Evolutionary conservation across 495 filamentous ascomycete genomes (phyloP).

Genomic region (Annulohypoxylon nitens): DNA sequence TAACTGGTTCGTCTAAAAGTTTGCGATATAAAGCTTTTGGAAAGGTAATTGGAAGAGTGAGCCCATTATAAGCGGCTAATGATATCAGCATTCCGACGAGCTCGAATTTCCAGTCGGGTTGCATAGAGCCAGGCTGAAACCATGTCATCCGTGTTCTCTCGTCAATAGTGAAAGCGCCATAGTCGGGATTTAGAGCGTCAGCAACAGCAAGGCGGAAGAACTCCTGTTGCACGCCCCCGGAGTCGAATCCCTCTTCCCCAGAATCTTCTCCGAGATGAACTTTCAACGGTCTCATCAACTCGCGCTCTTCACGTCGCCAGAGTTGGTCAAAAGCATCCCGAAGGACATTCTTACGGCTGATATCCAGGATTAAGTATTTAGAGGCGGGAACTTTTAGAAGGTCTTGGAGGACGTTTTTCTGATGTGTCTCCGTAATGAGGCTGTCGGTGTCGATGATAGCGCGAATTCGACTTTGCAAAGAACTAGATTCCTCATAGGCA

Average conservation of each 20-base stretch:
- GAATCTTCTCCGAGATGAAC: slow-evolving; percentile 83
- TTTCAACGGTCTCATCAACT: slow-evolving; percentile 87
- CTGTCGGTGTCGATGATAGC: slow-evolving; percentile 68
- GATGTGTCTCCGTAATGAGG: slow-evolving; percentile 58
- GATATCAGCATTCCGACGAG: slow-evolving; percentile 88
- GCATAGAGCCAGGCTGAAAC: slow-evolving; percentile 85
- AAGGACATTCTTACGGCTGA: slow-evolving; percentile 77
- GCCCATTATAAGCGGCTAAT: slow-evolving; percentile 93
- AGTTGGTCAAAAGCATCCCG: slow-evolving; percentile 87
- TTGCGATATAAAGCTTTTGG: slow-evolving; percentile 86
- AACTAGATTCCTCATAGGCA: slow-evolving; percentile 77
- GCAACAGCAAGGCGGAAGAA: slow-evolving; percentile 88
- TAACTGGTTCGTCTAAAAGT: slow-evolving; percentile 74
- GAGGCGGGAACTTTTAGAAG: slow-evolving; percentile 73
- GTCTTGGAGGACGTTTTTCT: slow-evolving; percentile 66
- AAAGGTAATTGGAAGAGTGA: slow-evolving; percentile 89
- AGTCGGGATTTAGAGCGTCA: slow-evolving; percentile 80
- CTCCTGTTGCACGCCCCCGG: slow-evolving; percentile 94
- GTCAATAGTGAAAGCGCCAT: slow-evolving; percentile 82
- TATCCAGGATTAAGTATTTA: slow-evolving; percentile 81
- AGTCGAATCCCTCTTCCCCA: slow-evolving; percentile 91
- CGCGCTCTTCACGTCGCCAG: slow-evolving; percentile 84
- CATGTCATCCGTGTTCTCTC: slow-evolving; percentile 80
- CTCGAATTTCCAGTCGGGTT: slow-evolving; percentile 90
- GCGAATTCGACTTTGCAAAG: slow-evolving; percentile 69